These are phyloP conservation scores for Crepidotus variabilis DNA, from an alignment of 768 basidiomycete genomes.

Conservation along the genomic window DNA sequence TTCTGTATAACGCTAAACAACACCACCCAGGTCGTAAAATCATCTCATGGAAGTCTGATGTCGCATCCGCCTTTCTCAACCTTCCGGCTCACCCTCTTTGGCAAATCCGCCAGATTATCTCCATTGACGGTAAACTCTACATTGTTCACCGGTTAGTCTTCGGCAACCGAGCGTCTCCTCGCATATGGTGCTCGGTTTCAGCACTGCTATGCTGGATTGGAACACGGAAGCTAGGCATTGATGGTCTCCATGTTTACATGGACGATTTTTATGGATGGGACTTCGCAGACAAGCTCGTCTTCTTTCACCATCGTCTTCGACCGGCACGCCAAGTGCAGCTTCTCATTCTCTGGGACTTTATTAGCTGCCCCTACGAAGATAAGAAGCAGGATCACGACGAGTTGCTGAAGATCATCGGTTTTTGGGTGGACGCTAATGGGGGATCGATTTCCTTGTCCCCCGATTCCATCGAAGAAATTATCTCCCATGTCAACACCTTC, in stretches of 20 bases:
- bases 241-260: conserved; percentile 23
- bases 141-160: conserved; percentile 24
- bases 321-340: conserved; percentile 26
- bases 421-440: conserved; percentile 26
- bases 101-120: conserved; percentile 37
- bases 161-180: conserved; percentile 15
- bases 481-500: neutral
- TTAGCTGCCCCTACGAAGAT: conserved; percentile 32
- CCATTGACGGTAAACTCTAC: conserved; percentile 14
- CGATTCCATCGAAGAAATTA: neutral
- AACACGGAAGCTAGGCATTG: conserved; percentile 12
- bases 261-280: conserved; percentile 29
- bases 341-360: conserved; percentile 33
- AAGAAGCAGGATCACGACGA: conserved; percentile 33
- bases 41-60: conserved; percentile 31
- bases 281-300: conserved; percentile 8
- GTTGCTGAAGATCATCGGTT: conserved; percentile 32
- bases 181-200: conserved; percentile 27
- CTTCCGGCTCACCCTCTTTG: conserved; percentile 34
- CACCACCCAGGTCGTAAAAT: neutral
- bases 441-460: conserved; percentile 22
- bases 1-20: neutral
- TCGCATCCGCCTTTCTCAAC: conserved; percentile 29
- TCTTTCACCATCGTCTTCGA: conserved; percentile 24
- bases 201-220: conserved; percentile 35